These are phyloP conservation scores for Quercus robur DNA, from an alignment of 306 rosid species.

Conservation along the genomic window DNA sequence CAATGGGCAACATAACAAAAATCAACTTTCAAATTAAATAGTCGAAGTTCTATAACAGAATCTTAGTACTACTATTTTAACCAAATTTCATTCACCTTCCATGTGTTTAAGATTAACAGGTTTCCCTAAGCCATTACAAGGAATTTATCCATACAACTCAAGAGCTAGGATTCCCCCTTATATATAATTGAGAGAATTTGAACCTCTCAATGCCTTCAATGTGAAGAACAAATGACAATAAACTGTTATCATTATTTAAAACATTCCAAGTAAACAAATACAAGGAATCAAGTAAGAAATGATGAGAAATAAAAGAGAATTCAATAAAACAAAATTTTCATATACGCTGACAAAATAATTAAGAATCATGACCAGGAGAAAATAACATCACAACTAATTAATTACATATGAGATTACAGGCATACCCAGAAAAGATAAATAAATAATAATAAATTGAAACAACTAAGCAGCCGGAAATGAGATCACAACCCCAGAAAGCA, in stretches of 20 bases:
- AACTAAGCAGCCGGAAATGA: background rate
- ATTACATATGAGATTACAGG: conserved; percentile 7
- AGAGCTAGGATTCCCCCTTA: background rate
- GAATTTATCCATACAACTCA: background rate
- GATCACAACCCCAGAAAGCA: background rate
- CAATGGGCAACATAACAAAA: background rate
- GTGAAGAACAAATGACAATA: background rate
- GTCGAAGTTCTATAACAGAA: background rate
- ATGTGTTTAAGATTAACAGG: background rate
- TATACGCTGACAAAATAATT: background rate
- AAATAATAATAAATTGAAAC: background rate
- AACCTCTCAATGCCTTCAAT: background rate
- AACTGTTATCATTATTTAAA: conserved; percentile 2
- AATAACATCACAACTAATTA: conserved; percentile 11
- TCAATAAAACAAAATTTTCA: conserved; percentile 6
- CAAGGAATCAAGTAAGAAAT: background rate
- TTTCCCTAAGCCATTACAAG: background rate
- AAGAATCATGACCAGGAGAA: background rate
- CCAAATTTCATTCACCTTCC: conserved; percentile 1
- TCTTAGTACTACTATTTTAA: background rate
- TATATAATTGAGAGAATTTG: background rate
- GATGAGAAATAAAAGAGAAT: background rate
- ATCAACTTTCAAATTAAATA: background rate
- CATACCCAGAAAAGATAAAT: conserved; percentile 5
- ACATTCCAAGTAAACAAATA: conserved; percentile 14